Evolutionary conservation across 2,329 filamentous ascomycete genomes (phyloP).

Genomic region (Didymella pomorum): DNA sequence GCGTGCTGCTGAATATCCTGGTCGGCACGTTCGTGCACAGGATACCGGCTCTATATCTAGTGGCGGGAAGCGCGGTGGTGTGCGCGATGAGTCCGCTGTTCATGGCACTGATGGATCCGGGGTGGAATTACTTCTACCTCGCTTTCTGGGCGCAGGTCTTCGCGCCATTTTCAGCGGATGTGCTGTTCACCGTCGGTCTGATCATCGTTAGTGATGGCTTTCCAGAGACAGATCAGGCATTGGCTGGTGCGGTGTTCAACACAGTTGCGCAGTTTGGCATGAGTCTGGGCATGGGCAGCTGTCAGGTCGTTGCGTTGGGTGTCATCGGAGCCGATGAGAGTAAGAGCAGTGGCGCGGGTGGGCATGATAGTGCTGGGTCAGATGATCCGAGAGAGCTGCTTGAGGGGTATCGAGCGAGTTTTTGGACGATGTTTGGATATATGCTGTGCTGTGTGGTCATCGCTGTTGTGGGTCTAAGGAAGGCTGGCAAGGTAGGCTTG

Average conservation of each 20-base stretch:
- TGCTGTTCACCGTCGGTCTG: conserved; percentile 65
- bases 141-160: conserved; percentile 55
- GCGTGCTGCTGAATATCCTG: conserved; percentile 53
- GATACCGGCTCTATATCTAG: conserved; percentile 54
- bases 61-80: conserved; percentile 53
- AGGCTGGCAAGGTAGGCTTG: conserved; percentile 37
- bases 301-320: conserved; percentile 40
- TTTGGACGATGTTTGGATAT: conserved; percentile 40
- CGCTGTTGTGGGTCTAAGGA: conserved; percentile 36
- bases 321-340: conserved; percentile 22
- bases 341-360: conserved; percentile 4
- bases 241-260: conserved; percentile 70
- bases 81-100: conserved; percentile 58
- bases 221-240: conserved; percentile 63
- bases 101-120: conserved; percentile 62
- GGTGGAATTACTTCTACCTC: conserved; percentile 62
- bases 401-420: conserved; percentile 36
- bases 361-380: conserved; percentile 13
- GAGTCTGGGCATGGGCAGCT: conserved; percentile 39
- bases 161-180: conserved; percentile 54
- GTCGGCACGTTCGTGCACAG: conserved; percentile 58
- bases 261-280: conserved; percentile 65
- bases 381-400: conserved; percentile 20
- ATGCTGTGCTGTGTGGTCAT: conserved; percentile 34
- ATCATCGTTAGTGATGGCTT: conserved; percentile 65